A percentile compares a stretch with the other conserved stretches of the same genome.
phyloP scores from a whole-genome alignment of 2,329 filamentous ascomycete genomes.

The Exophiala lecanii-corni region DNA sequence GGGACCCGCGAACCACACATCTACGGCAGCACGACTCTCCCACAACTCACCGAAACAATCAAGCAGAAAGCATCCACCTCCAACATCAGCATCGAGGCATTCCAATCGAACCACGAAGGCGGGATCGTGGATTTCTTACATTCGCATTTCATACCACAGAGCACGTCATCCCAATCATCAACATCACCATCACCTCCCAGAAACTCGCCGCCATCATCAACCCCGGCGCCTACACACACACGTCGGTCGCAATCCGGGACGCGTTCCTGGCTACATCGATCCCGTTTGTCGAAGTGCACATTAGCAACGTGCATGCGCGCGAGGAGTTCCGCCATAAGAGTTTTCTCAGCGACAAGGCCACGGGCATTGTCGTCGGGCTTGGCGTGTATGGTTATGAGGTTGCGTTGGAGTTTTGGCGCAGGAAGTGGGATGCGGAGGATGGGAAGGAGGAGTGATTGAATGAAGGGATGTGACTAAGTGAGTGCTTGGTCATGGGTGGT shows the following conservation, averaged over 20 bases:
- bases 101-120: constrained; percentile 77
- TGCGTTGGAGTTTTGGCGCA: constrained; percentile 51
- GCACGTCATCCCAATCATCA: constrained; percentile 26
- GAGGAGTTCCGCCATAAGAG: constrained; percentile 66
- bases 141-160: constrained; percentile 34
- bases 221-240: constrained; percentile 70
- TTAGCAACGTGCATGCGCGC: constrained; percentile 68
- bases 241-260: constrained; percentile 70
- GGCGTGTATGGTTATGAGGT: constrained; percentile 59
- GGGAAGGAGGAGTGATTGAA: too few species aligned
- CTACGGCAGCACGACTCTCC: constrained; percentile 66
- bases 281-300: constrained; percentile 73
- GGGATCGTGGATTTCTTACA: constrained; percentile 71
- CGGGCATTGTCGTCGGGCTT: constrained; percentile 67
- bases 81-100: constrained; percentile 50
- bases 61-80: constrained; percentile 47
- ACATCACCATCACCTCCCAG: background rate
- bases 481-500: too few species aligned
- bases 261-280: constrained; percentile 64
- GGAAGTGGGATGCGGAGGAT: constrained; percentile 32
- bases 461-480: too few species aligned
- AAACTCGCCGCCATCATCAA: constrained; percentile 57
- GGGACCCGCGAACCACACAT: constrained; percentile 69
- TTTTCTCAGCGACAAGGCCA: constrained; percentile 71
- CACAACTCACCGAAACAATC: constrained; percentile 53